Conservation (phyloP, 2,329 filamentous ascomycete species). For the Eurotiales sp. region DNA sequence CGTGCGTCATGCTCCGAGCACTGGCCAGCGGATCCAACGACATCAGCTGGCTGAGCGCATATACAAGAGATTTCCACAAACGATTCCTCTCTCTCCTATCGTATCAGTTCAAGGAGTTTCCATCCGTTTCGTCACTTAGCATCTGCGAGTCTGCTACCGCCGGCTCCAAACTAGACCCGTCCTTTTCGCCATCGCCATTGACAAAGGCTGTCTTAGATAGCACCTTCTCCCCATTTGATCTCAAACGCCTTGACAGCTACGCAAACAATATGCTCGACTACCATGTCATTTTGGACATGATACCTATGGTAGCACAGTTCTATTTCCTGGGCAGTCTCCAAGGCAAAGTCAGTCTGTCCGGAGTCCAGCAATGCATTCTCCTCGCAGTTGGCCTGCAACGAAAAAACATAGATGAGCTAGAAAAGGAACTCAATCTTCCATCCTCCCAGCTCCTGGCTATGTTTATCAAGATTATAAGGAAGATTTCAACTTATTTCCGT, state of each 20-base stretch:
- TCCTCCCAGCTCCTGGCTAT: slow-evolving; percentile 83
- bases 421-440: slow-evolving; percentile 71
- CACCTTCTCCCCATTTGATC: slow-evolving; percentile 81
- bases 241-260: slow-evolving; percentile 92
- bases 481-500: slow-evolving; percentile 76
- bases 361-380: slow-evolving; percentile 82
- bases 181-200: slow-evolving; percentile 54
- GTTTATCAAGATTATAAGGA: slow-evolving; percentile 94
- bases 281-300: slow-evolving; percentile 90
- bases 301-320: slow-evolving; percentile 74
- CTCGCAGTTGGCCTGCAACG: slow-evolving; percentile 88
- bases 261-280: slow-evolving; percentile 97
- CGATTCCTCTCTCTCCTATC: slow-evolving; percentile 88
- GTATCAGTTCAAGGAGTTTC: slow-evolving; percentile 86
- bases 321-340: slow-evolving; percentile 80
- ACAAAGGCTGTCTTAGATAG: slow-evolving; percentile 73
- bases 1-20: slow-evolving; percentile 92
- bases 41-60: slow-evolving; percentile 81
- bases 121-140: slow-evolving; percentile 71
- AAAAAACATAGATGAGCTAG: slow-evolving; percentile 77
- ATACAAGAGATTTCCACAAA: slow-evolving; percentile 86
- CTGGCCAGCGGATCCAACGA: slow-evolving; percentile 62
- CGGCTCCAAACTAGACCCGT: slow-evolving; percentile 64
- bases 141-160: slow-evolving; percentile 80
- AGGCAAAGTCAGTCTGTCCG: slow-evolving; percentile 64